Conservation (phyloP, 75 land plant genomes). For the Sequoiadendron giganteum region DNA sequence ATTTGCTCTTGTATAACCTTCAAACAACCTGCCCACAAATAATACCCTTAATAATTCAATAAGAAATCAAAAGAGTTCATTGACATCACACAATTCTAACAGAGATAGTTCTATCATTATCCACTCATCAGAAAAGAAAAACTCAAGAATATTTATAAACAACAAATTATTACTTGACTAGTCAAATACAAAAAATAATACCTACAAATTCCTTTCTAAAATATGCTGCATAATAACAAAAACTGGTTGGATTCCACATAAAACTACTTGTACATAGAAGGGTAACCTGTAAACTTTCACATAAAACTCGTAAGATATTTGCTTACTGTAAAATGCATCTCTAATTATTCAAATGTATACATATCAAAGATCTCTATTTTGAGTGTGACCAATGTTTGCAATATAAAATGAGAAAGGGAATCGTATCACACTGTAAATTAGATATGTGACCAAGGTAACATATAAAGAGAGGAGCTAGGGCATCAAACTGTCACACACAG, state of each 20-base stretch:
- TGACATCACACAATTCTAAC: background rate
- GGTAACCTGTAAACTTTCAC: background rate
- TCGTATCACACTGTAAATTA: background rate
- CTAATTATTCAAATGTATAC: background rate
- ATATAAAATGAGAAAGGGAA: background rate
- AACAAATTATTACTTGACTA: background rate
- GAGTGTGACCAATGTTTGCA: background rate
- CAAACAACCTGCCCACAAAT: slow-evolving; percentile 54
- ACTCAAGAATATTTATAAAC: background rate
- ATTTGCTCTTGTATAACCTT: slow-evolving; percentile 71
- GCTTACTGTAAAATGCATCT: background rate
- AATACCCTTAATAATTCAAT: background rate
- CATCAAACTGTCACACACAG: background rate
- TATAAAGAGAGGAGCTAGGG: background rate
- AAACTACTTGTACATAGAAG: background rate
- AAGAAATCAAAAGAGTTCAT: background rate
- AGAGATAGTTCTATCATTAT: background rate
- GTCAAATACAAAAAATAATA: background rate
- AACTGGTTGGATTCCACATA: background rate
- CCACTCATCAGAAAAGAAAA: background rate
- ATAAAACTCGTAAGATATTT: background rate
- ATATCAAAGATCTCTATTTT: background rate
- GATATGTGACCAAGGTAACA: background rate
- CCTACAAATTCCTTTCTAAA: background rate
- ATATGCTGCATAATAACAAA: background rate